phyloP scores from a whole-genome alignment of 257 asterid species.

The Scutellaria galericulata region DNA sequence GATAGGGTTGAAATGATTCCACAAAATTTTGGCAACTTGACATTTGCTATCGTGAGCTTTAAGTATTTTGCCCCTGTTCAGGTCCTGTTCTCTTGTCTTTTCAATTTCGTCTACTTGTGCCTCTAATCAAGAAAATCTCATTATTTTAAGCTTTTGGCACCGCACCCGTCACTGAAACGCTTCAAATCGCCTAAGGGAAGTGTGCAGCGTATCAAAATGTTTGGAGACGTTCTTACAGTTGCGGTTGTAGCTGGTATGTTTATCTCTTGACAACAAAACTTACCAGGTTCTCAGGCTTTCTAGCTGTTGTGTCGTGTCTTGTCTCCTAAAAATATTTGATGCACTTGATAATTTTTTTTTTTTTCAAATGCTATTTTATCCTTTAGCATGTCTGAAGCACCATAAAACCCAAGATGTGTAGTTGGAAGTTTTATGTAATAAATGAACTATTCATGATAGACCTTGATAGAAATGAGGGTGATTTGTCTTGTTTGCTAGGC shows the following conservation, averaged over 20 bases:
- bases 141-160: conserved; percentile 74
- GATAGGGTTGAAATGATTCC: not conserved
- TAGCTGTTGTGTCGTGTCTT: not conserved
- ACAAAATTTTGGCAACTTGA: not conserved
- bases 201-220: conserved; percentile 57
- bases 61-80: not conserved
- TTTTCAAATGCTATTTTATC: not conserved
- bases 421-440: conserved; percentile 6
- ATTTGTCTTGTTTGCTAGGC: not conserved
- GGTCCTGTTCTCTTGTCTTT: not conserved
- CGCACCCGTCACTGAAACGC: conserved; percentile 64
- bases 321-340: not conserved
- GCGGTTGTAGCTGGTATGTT: conserved; percentile 76
- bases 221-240: conserved; percentile 73
- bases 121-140: conserved; percentile 8
- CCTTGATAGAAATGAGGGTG: not conserved
- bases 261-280: conserved; percentile 10
- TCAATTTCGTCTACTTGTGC: conserved; percentile 5
- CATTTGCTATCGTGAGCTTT: not conserved
- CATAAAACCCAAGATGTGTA: not conserved
- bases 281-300: conserved; percentile 27
- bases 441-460: not conserved
- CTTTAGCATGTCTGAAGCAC: not conserved
- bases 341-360: not conserved
- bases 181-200: conserved; percentile 72